Evolutionary conservation across 495 filamentous ascomycete species (phyloP).

Genomic region (Penicillium antarcticum): DNA sequence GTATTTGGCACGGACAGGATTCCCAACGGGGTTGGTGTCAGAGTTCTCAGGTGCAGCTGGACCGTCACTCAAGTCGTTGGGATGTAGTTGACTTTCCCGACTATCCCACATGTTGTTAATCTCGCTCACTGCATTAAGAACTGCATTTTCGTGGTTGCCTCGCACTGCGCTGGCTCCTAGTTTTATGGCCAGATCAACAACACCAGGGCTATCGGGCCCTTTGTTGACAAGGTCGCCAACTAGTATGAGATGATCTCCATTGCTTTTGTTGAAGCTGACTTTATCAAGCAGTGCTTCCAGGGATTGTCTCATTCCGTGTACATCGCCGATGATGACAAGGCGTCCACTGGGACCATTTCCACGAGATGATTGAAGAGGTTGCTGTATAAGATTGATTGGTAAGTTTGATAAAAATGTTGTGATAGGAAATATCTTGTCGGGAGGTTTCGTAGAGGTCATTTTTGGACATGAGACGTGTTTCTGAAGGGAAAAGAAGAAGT

Average conservation of each 20-base stretch:
- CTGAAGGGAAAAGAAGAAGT: neutral
- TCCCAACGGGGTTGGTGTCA: neutral
- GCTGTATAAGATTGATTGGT: slow-evolving; percentile 7
- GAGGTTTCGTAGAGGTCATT: neutral
- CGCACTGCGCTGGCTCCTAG: slow-evolving; percentile 69
- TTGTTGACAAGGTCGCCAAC: slow-evolving; percentile 18
- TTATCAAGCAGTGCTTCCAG: slow-evolving; percentile 14
- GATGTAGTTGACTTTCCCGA: neutral
- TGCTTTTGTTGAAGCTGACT: slow-evolving; percentile 11
- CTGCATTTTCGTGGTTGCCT: slow-evolving; percentile 83
- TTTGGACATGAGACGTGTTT: neutral
- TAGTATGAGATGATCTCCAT: slow-evolving; percentile 16
- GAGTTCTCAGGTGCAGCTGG: neutral
- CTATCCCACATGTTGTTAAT: slow-evolving; percentile 1
- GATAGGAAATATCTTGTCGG: slow-evolving; percentile 18
- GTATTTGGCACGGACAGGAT: neutral
- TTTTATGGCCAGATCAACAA: slow-evolving; percentile 21
- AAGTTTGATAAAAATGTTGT: slow-evolving; percentile 20
- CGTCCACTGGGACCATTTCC: slow-evolving; percentile 9
- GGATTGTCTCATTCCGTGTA: slow-evolving; percentile 23
- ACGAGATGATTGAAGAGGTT: neutral
- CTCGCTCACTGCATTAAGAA: slow-evolving; percentile 51
- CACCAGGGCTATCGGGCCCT: slow-evolving; percentile 18
- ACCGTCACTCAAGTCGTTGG: neutral
- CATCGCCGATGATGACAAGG: slow-evolving; percentile 18